Base-by-base conservation (phyloP, 441 rosid species). In the Brassica balearica region DNA sequence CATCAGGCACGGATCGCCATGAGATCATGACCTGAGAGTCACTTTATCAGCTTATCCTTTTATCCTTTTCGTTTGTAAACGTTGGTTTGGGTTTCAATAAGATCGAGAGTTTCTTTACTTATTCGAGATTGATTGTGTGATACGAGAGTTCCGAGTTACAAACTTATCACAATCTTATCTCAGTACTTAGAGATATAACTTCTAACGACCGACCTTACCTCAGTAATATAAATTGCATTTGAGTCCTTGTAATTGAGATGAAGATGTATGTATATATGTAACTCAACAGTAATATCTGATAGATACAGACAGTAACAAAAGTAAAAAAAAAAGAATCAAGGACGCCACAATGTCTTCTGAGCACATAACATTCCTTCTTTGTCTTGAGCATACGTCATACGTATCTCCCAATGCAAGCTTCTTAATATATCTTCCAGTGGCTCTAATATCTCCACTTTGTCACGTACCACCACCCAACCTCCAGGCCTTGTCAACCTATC, bases 401-500 rank as follows among this genome's bases (percentile, higher is more conserved):
- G 86, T 58, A 95, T 95, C 79, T 95, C 97, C 99, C 99, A 95
- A 65, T 85, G 95, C 88, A 95, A 76, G 71, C 91, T 91, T 82
- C 82, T 89, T 81, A 95, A 68, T 36, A 95, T 88, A 58, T 82
- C 92, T 84, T 90, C 96, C 10, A 95, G 58, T 3, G 92, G 88
- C 48, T 90, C 90, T 2, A 95, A 76, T 84, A 92, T 90, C 88
- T 87, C 96, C 3, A 90, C 91, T 77, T 91, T 95, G 73, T 95
- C 97, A 0, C 99, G 88, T 29, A 92, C 74, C 5, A 95, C 89
- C 43, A 78, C 88, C 99, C 97, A 95, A 20, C 97, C 97, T 61
- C 95, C 91, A 6, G 97, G 97, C 69, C 99, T 79, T 61, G 91
- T 68, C 65, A 92, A 43, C 8, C 97, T 85, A 78, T 95, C 97